Conservation (phyloP, 257 asterid species). For the Verbascum thapsus region DNA sequence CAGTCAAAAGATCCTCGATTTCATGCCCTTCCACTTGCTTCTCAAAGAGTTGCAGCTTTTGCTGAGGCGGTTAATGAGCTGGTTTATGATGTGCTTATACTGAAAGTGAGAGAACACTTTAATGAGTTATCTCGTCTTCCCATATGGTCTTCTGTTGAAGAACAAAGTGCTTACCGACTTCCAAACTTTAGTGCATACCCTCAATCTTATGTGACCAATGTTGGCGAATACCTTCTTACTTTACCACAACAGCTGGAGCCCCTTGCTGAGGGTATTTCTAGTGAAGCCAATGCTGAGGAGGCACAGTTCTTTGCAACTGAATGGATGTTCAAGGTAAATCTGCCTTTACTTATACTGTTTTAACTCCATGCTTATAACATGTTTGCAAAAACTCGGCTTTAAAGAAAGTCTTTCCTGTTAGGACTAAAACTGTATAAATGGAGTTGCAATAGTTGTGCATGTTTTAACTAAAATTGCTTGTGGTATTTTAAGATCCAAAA, state of each 20-base stretch:
- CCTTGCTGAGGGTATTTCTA: constrained; percentile 86
- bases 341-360: not conserved
- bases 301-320: constrained; percentile 96
- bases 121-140: constrained; percentile 70
- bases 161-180: constrained; percentile 63
- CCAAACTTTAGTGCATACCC: constrained; percentile 95
- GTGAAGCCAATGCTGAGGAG: constrained; percentile 84
- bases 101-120: constrained; percentile 86
- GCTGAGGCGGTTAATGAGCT: constrained; percentile 92
- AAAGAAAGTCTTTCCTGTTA: too few relatives aligned
- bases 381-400: too few relatives aligned
- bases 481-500: too few relatives aligned
- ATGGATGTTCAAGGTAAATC: constrained; percentile 99
- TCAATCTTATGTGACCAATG: constrained; percentile 85
- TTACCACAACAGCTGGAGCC: constrained; percentile 98
- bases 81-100: constrained; percentile 89
- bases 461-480: too few relatives aligned
- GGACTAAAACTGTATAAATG: too few relatives aligned
- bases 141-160: constrained; percentile 91
- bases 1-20: constrained; percentile 99
- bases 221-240: constrained; percentile 97
- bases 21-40: constrained; percentile 93
- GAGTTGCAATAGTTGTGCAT: too few relatives aligned
- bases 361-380: not conserved
- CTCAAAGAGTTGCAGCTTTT: constrained; percentile 87